These are phyloP conservation scores for Candida smagusa DNA, from an alignment of 1,139 yeast species.

Conservation along the genomic window DNA sequence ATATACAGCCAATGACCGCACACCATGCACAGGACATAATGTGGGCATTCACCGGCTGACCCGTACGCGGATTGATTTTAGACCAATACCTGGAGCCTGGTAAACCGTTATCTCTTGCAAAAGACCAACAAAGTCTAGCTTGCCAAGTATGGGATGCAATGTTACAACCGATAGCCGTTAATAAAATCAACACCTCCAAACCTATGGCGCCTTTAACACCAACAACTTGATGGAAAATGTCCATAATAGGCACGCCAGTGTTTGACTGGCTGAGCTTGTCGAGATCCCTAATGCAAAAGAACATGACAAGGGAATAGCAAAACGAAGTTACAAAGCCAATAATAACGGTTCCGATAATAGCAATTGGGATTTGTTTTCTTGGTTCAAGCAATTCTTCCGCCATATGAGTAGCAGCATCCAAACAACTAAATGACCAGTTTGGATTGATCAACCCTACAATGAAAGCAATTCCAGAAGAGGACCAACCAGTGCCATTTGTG, in stretches of 20 bases:
- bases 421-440: slow-evolving; percentile 43
- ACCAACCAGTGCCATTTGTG: slow-evolving; percentile 41
- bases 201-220: slow-evolving; percentile 33
- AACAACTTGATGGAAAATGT: slow-evolving; percentile 39
- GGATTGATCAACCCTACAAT: slow-evolving; percentile 44
- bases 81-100: slow-evolving; percentile 37
- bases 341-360: slow-evolving; percentile 41
- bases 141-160: slow-evolving; percentile 46
- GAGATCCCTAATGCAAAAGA: slow-evolving; percentile 36
- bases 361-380: slow-evolving; percentile 39
- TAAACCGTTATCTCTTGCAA: slow-evolving; percentile 42
- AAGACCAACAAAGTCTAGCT: slow-evolving; percentile 25
- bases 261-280: slow-evolving; percentile 24
- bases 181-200: slow-evolving; percentile 31
- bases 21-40: slow-evolving; percentile 34
- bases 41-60: slow-evolving; percentile 37
- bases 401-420: slow-evolving; percentile 43
- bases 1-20: slow-evolving; percentile 37
- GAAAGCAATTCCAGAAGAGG: slow-evolving; percentile 39
- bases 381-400: slow-evolving; percentile 41
- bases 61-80: slow-evolving; percentile 26
- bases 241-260: slow-evolving; percentile 43
- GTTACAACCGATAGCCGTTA: slow-evolving; percentile 42
- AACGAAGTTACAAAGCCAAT: slow-evolving; percentile 41
- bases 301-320: slow-evolving; percentile 41